A percentile compares a stretch with the other conserved stretches of the same genome.
Conservation (phyloP, 345 rosid genomes). For the Pelargonium nanum region DNA sequence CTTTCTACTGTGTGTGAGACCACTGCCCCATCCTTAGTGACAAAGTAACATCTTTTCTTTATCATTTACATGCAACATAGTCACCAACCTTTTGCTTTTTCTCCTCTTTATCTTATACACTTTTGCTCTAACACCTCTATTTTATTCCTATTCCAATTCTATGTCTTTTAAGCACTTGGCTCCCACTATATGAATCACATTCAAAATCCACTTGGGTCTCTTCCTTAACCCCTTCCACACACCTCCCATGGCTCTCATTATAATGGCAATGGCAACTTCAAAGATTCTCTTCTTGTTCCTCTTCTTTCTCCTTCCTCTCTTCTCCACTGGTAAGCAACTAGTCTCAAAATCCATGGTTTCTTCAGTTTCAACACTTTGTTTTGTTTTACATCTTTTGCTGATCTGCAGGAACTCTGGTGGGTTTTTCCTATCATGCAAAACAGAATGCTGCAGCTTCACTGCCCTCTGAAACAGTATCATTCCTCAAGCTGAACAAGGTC, state of each 20-base stretch:
- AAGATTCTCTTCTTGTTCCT: neutral
- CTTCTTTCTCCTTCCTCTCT: neutral
- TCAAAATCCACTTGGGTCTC: neutral
- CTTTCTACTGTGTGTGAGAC: too few relatives aligned
- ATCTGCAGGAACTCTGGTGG: slow-evolving; percentile 24
- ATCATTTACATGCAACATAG: neutral
- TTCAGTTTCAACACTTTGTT: too few relatives aligned
- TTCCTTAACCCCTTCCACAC: neutral
- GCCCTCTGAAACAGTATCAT: neutral
- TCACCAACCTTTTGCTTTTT: neutral
- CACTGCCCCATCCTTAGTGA: neutral
- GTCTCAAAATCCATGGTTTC: neutral
- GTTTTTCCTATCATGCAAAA: slow-evolving; percentile 24
- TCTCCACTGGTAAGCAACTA: neutral
- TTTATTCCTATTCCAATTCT: neutral
- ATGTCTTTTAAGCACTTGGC: too few relatives aligned
- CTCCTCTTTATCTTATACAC: neutral
- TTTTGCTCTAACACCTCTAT: neutral
- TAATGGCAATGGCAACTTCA: neutral
- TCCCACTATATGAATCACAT: neutral
- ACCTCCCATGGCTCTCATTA: neutral
- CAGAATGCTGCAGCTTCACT: slow-evolving; percentile 9
- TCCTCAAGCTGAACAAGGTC: slow-evolving; percentile 17
- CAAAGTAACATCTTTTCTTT: neutral
- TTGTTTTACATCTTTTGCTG: slow-evolving; percentile 24